A percentile compares a stretch with the other conserved stretches of the same genome.
These are phyloP conservation scores for Penicillium herquei DNA, from an alignment of 495 filamentous ascomycete genomes.

Conservation along the genomic window DNA sequence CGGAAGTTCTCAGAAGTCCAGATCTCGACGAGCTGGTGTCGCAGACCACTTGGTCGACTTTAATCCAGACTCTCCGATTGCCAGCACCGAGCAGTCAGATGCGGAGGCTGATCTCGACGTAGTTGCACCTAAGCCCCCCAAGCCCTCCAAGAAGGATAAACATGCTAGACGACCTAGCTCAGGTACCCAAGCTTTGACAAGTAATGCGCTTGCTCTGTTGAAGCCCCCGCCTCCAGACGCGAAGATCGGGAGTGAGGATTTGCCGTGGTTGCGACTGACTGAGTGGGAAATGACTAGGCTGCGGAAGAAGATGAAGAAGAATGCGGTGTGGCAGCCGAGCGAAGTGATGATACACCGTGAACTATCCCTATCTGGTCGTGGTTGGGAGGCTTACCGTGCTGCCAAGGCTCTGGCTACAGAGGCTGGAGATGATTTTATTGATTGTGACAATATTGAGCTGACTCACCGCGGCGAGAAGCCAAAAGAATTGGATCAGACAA, in stretches of 20 bases:
- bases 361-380: constrained; percentile 72
- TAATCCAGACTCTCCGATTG: constrained; percentile 44
- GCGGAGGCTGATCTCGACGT: constrained; percentile 28
- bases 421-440: constrained; percentile 62
- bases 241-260: constrained; percentile 66
- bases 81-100: constrained; percentile 49
- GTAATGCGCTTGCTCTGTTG: constrained; percentile 71
- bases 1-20: constrained; percentile 30
- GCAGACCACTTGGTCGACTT: constrained; percentile 35
- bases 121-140: constrained; percentile 12
- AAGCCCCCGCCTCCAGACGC: constrained; percentile 78
- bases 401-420: constrained; percentile 68
- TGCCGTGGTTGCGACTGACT: constrained; percentile 89
- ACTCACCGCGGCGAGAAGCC: constrained; percentile 50
- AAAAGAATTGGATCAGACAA: constrained; percentile 43
- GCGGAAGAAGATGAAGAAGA: constrained; percentile 98
- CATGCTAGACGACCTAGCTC: constrained; percentile 47
- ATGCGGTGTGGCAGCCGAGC: constrained; percentile 90
- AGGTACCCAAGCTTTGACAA: constrained; percentile 67
- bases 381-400: constrained; percentile 68
- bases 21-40: constrained; percentile 38
- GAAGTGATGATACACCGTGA: constrained; percentile 96
- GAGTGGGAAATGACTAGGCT: constrained; percentile 88
- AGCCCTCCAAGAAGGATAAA: constrained; percentile 41
- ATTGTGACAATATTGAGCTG: constrained; percentile 51